Base-by-base conservation (phyloP, 345 rosid species). In the Lepidium didymum region DNA sequence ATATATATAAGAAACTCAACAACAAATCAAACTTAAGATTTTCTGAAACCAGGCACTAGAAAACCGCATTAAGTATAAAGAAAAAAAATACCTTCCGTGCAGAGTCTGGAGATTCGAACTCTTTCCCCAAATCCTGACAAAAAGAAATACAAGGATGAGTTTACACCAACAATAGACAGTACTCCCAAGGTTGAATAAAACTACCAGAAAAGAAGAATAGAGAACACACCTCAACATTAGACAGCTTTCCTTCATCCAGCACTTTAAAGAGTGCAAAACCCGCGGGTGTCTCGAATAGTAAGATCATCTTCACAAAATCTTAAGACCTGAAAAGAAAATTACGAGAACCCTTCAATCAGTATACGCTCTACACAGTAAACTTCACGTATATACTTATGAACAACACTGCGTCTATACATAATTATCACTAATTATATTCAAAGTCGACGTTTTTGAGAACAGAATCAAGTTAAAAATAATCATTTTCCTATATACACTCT, bases 181-280 rank as follows among this genome's bases (percentile, higher is more conserved):
- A 35, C 5, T 12, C 0, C 4, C 4, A 35, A 11, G 18, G 34
- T 8, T 5, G 14, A 37, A 19, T 5, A 25, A 36, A 45, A 9
- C 27, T 14, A 12, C 13, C 2, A 36, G 7, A 52, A 55, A 53
- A 36, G 11, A 19, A 12, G 1, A 9, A 62, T 0, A 23, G 33
- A 52, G 10, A 61, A 36, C 10, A 55, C 69, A 90, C 97, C 89
- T 87, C 92, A 64, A 86, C 81, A 73, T 87, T 81, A 25, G 87
- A 64, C 56, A 87, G 72, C 78, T 90, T 87, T 51, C 86, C 86
- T 76, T 83, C 96, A 73, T 88, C 82, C 61, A 80, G 51, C 0
- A 90, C 87, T 72, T 87, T 87, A 45, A 90, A 88, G 21, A 86
- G 84, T 56, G 85, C 89, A 57, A 83, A 86, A 35, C 97, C 80